Base-by-base conservation (phyloP, 2,329 filamentous ascomycete genomes). In the Ceratocystis papillata region DNA sequence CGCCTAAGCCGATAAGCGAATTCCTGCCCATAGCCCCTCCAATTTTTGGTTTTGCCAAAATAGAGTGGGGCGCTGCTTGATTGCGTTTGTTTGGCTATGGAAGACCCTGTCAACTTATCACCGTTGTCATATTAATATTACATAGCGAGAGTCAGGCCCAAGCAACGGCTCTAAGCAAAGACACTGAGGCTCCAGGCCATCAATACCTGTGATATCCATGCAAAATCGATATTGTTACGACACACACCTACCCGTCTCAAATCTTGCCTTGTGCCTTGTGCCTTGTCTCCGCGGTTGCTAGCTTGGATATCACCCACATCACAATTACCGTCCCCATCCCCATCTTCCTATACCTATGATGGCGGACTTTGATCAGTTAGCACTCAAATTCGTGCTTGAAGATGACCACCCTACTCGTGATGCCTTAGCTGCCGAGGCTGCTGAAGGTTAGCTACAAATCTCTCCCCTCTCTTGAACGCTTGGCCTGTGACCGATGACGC, bases 301-400 rank as follows among this genome's bases (percentile, higher is more conserved):
- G 37, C 10, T 41, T 15, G 12, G 37, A 15, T 41, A 41, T 15
- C 37, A 41, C 12, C 10, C 10, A 41, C 37, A 41, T 53, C 20
- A 53, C 12, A 20, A 28, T 25, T 48, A 48, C 46, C 46, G n/a
- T 41, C 22, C 20, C n/a, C 48, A 50, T 50, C 8, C 20, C 17
- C 46, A 48, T 50, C n/a, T 50, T 22, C n/a, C 17, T 22, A 48
- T 10, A 20, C 20, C 22, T 65, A 71, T 28, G 70, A 83, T 83
- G 81, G 77, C 79, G 63, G 77, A 76, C 71, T 78, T 83, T 69
- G 77, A 78, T 69, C 79, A 81, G 69, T 77, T 81, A 69, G 81
- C 81, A 44, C 74, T 82, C 65, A 77, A 81, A 69, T 83, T 80
- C 72, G 80, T 83, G 67, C 78, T 83, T 50, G 75, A 79, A 7